A percentile compares a stretch with the other conserved stretches of the same genome.
Evolutionary conservation across 2,329 filamentous ascomycete species (phyloP).

Genomic region (Botrytis elliptica): DNA sequence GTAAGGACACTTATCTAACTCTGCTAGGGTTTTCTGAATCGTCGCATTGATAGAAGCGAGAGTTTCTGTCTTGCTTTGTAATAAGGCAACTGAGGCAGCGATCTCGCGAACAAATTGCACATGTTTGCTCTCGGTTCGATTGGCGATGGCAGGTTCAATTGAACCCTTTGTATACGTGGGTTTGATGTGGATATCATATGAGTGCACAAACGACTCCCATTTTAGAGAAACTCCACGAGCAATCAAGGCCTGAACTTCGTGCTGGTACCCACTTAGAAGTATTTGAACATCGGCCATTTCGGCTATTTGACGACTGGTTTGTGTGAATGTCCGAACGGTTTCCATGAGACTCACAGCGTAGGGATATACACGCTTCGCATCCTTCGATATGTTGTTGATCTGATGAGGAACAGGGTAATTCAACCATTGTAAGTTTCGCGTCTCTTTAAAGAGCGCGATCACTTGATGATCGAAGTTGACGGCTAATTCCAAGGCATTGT

Average conservation of each 20-base stretch:
- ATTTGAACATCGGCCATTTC: slow-evolving; percentile 86
- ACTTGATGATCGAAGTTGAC: slow-evolving; percentile 98
- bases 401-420: slow-evolving; percentile 92
- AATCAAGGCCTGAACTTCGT: slow-evolving; percentile 81
- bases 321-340: slow-evolving; percentile 88
- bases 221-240: slow-evolving; percentile 83
- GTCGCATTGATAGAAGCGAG: slow-evolving; percentile 77
- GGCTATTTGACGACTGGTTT: slow-evolving; percentile 80
- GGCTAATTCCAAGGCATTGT: slow-evolving; percentile 80
- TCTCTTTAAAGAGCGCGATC: slow-evolving; percentile 98
- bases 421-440: slow-evolving; percentile 91
- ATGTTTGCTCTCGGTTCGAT: slow-evolving; percentile 80
- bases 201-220: slow-evolving; percentile 98
- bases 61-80: slow-evolving; percentile 83
- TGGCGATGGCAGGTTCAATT: slow-evolving; percentile 57
- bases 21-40: slow-evolving; percentile 75
- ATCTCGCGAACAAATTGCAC: slow-evolving; percentile 96
- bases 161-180: slow-evolving; percentile 57
- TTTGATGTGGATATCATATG: slow-evolving; percentile 85
- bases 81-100: slow-evolving; percentile 77
- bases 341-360: slow-evolving; percentile 99
- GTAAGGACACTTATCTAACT: slow-evolving; percentile 83
- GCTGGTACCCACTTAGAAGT: slow-evolving; percentile 85
- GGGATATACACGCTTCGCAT: slow-evolving; percentile 97
- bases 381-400: slow-evolving; percentile 93